A percentile compares a stretch with the other conserved stretches of the same genome.
These are phyloP conservation scores for Agaricus blazei DNA, from an alignment of 768 basidiomycete genomes.

Conservation along the genomic window DNA sequence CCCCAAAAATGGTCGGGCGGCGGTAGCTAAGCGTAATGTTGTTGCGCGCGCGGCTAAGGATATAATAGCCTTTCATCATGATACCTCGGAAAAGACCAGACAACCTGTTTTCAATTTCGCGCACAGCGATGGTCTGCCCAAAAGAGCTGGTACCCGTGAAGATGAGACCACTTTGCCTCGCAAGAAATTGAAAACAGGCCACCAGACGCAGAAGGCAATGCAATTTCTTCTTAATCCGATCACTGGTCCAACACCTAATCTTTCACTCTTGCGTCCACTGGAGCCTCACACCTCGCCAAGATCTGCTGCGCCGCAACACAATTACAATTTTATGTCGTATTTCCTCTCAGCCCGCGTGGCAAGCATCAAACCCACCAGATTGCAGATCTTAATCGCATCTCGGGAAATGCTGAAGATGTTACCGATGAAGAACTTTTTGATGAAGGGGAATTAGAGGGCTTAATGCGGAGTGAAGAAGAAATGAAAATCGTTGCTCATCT, in stretches of 20 bases:
- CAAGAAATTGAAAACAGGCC: constrained; percentile 24
- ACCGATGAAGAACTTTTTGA: constrained; percentile 69
- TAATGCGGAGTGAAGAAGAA: constrained; percentile 53
- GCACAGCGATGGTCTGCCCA: not conserved
- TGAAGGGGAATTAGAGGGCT: constrained; percentile 59
- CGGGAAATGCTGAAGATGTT: constrained; percentile 54
- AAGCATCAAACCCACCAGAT: constrained; percentile 47
- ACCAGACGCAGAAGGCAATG: constrained; percentile 39
- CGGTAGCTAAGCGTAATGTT: constrained; percentile 55
- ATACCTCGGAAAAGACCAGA: constrained; percentile 26
- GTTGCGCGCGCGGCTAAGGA: constrained; percentile 68
- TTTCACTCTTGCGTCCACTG: constrained; percentile 9
- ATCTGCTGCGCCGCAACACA: constrained; percentile 11
- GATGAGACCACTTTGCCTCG: constrained; percentile 16
- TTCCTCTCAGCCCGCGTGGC: constrained; percentile 42
- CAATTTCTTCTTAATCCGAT: constrained; percentile 58
- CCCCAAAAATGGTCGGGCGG: constrained; percentile 47
- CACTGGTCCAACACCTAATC: constrained; percentile 19
- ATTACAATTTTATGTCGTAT: constrained; percentile 41
- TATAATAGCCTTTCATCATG: constrained; percentile 62
- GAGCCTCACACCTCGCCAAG: constrained; percentile 6
- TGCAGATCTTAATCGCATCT: constrained; percentile 54
- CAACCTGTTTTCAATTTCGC: constrained; percentile 17
- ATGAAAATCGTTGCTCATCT: constrained; percentile 33
- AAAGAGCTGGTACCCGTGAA: not conserved